phyloP scores from a whole-genome alignment of 257 asterid species.

The Nicotiana benthamiana region DNA sequence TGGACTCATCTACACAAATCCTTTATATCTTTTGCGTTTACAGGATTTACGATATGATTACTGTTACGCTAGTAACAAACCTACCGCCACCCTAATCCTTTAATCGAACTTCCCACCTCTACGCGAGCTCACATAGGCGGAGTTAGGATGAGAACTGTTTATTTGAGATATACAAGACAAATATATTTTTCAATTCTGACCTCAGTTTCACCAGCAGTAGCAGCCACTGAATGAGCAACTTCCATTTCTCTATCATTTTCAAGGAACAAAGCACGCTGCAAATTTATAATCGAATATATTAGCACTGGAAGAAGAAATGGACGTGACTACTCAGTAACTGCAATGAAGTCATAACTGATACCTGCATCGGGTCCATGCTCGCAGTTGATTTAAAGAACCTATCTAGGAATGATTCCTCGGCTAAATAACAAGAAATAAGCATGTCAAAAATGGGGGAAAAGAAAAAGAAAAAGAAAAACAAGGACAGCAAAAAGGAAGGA shows the following conservation, averaged over 20 bases:
- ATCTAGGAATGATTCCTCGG: conserved; percentile 77
- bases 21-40: too few relatives aligned
- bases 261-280: conserved; percentile 85
- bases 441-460: conserved; percentile 9
- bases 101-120: too few relatives aligned
- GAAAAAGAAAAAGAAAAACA: background rate
- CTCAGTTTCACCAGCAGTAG: conserved; percentile 90
- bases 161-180: background rate
- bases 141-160: background rate
- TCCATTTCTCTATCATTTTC: conserved; percentile 92
- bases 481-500: background rate
- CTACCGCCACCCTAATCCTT: too few relatives aligned
- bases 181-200: conserved; percentile 29
- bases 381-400: conserved; percentile 78
- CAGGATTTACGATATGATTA: too few relatives aligned
- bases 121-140: too few relatives aligned
- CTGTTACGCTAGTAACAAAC: too few relatives aligned
- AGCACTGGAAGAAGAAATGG: background rate
- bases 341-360: conserved; percentile 9
- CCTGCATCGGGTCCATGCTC: conserved; percentile 69
- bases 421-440: conserved; percentile 23
- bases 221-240: conserved; percentile 93
- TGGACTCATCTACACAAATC: background rate
- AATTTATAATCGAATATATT: background rate
- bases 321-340: background rate